Evolutionary conservation across 2,329 filamentous ascomycete genomes (phyloP).

Genomic region (Xylaria sp.): DNA sequence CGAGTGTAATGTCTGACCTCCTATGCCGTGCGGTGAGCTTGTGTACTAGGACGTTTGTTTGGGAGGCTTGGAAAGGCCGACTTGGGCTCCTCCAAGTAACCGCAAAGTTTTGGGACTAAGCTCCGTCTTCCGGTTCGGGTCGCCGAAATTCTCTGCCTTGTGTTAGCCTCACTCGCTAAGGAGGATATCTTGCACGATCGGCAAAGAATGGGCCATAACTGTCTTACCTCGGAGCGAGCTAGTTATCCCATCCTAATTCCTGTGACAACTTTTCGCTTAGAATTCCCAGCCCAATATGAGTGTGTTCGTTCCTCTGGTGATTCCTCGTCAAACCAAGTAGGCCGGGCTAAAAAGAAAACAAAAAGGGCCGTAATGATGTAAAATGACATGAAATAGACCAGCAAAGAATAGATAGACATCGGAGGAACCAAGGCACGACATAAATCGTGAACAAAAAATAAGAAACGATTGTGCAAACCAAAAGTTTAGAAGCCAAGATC

Average conservation of each 20-base stretch:
- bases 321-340: conserved; percentile 30
- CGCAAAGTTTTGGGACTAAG: conserved; percentile 24
- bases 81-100: conserved; percentile 22
- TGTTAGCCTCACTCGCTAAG: conserved; percentile 28
- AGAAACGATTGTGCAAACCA: conserved; percentile 27
- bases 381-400: conserved; percentile 28
- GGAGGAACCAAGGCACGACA: conserved; percentile 25
- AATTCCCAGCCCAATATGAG: conserved; percentile 17
- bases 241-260: conserved; percentile 27
- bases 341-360: conserved; percentile 28
- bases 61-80: conserved; percentile 23
- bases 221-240: conserved; percentile 22
- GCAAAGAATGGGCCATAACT: conserved; percentile 28
- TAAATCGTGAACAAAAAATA: conserved; percentile 28
- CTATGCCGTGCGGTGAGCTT: conserved; percentile 26
- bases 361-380: conserved; percentile 22
- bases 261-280: conserved; percentile 31
- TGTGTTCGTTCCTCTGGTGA: conserved; percentile 31
- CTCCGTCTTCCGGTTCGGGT: conserved; percentile 25
- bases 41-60: conserved; percentile 20
- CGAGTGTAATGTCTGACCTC: conserved; percentile 21
- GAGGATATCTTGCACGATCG: conserved; percentile 30
- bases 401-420: conserved; percentile 28
- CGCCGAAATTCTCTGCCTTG: conserved; percentile 29
- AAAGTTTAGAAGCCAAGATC: conserved; percentile 32